Evolutionary conservation across 345 rosid genomes (phyloP).

Genomic region (Moricandia arvensis): DNA sequence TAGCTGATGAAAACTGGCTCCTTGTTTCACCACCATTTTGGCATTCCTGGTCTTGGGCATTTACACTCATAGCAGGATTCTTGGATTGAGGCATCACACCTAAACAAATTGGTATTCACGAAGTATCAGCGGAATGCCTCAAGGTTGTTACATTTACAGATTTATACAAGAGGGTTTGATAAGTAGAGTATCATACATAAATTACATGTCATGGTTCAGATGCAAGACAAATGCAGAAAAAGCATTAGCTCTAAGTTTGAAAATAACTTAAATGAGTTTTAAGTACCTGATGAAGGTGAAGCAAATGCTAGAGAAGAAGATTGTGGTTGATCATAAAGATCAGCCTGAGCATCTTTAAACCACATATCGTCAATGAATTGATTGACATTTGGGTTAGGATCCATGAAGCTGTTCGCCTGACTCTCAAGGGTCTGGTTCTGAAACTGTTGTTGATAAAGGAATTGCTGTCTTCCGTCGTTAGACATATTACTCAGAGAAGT

Average conservation of each 20-base stretch:
- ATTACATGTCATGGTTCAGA: not conserved
- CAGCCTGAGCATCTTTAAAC: constrained; percentile 26
- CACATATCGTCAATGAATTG: constrained; percentile 19
- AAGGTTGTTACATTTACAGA: not conserved
- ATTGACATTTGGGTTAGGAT: constrained; percentile 26
- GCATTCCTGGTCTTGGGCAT: constrained; percentile 13
- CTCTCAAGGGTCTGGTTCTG: constrained; percentile 11
- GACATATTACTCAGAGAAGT: constrained; percentile 3
- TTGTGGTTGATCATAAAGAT: constrained; percentile 23
- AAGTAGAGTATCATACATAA: constrained; percentile 6
- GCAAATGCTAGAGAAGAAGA: constrained; percentile 15
- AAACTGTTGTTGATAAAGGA: constrained; percentile 13
- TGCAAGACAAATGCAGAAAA: not conserved
- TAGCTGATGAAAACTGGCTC: constrained; percentile 57
- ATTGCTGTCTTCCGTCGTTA: constrained; percentile 5
- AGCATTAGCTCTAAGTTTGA: not conserved
- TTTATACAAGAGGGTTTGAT: not conserved
- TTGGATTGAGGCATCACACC: constrained; percentile 25
- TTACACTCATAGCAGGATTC: constrained; percentile 10
- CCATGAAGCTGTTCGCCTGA: constrained; percentile 23
- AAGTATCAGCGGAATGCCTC: constrained; percentile 8
- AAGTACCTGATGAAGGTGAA: constrained; percentile 36
- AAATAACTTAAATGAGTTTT: not conserved
- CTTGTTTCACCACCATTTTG: constrained; percentile 31
- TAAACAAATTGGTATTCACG: constrained; percentile 5